phyloP scores from a whole-genome alignment of 1,284 basidiomycete genomes.

The Puccinia brachypodii region DNA sequence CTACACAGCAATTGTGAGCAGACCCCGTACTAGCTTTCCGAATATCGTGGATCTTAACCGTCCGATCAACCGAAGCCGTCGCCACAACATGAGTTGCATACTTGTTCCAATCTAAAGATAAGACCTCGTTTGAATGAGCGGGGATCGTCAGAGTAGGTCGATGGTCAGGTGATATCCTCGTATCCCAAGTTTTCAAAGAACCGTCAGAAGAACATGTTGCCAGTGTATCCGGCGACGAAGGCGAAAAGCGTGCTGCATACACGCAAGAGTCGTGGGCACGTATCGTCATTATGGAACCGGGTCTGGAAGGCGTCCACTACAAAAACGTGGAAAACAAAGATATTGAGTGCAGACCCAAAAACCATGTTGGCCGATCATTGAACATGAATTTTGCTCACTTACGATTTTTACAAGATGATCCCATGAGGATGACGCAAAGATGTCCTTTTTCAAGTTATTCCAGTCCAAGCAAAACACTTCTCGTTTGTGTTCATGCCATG shows the following conservation, averaged over 20 bases:
- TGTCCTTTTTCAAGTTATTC: constrained; percentile 90
- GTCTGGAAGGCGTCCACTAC: constrained; percentile 82
- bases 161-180: constrained; percentile 8
- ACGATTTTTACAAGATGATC: constrained; percentile 87
- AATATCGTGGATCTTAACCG: constrained; percentile 79
- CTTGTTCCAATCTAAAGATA: constrained; percentile 89
- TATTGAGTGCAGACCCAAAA: background rate
- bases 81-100: constrained; percentile 77
- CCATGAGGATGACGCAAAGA: constrained; percentile 78
- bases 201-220: constrained; percentile 84
- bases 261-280: constrained; percentile 79
- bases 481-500: constrained; percentile 88
- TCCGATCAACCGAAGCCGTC: constrained; percentile 76
- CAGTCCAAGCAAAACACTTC: constrained; percentile 96
- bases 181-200: constrained; percentile 53
- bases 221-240: constrained; percentile 77
- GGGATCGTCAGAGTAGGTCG: constrained; percentile 51
- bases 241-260: constrained; percentile 86
- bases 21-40: constrained; percentile 63
- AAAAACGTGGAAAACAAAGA: background rate
- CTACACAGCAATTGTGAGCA: constrained; percentile 50
- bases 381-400: constrained; percentile 55
- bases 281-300: constrained; percentile 74
- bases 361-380: background rate
- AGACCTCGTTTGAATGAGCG: constrained; percentile 57